phyloP scores from a whole-genome alignment of 768 basidiomycete genomes.

The Ramaria rubella region DNA sequence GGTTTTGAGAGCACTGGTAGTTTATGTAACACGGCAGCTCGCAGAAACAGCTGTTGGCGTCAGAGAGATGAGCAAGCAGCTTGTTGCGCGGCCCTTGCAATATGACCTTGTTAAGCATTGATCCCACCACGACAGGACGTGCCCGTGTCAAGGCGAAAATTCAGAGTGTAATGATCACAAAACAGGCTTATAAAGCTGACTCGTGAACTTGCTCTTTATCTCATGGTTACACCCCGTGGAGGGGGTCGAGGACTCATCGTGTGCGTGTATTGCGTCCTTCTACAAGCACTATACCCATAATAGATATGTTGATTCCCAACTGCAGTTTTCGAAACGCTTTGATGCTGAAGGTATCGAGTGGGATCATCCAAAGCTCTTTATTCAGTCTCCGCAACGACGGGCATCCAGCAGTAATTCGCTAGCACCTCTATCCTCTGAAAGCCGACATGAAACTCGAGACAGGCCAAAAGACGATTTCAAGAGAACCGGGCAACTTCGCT shows the following conservation, averaged over 20 bases:
- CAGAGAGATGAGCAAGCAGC: slow-evolving; percentile 97
- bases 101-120: background rate
- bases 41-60: slow-evolving; percentile 97
- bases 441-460: slow-evolving; percentile 33
- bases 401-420: slow-evolving; percentile 61
- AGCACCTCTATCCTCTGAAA: slow-evolving; percentile 46
- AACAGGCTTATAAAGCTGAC: slow-evolving; percentile 95
- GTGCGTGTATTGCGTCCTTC: slow-evolving; percentile 38
- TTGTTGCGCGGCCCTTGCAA: slow-evolving; percentile 52
- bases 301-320: slow-evolving; percentile 92
- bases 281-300: slow-evolving; percentile 13
- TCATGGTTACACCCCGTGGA: slow-evolving; percentile 82
- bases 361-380: slow-evolving; percentile 84
- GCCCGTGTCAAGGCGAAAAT: slow-evolving; percentile 88
- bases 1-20: slow-evolving; percentile 69
- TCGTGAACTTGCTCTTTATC: slow-evolving; percentile 85
- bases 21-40: slow-evolving; percentile 82
- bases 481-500: slow-evolving; percentile 88
- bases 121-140: slow-evolving; percentile 50
- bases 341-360: slow-evolving; percentile 84
- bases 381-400: slow-evolving; percentile 68
- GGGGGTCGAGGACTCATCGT: slow-evolving; percentile 76
- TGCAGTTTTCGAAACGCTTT: slow-evolving; percentile 84
- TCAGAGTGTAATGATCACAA: slow-evolving; percentile 90
- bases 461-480: slow-evolving; percentile 20